Conservation (phyloP, 495 filamentous ascomycete species). For the Neurospora intermedia region DNA sequence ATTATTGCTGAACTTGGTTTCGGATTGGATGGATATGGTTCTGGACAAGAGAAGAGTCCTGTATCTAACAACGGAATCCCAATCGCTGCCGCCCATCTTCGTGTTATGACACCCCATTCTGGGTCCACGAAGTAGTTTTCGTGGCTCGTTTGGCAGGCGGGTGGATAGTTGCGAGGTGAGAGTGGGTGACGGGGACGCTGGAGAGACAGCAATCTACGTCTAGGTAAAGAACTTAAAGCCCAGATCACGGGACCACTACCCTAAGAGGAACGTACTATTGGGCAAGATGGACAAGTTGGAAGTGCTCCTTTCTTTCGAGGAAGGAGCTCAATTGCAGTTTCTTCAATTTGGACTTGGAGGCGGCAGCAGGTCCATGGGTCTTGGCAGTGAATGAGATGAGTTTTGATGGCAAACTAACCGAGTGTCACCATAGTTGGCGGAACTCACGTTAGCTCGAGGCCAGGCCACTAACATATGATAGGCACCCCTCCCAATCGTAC, state of each 20-base stretch:
- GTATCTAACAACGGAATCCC: background rate
- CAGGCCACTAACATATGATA: background rate
- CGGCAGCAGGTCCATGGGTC: background rate
- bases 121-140: background rate
- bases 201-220: background rate
- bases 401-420: background rate
- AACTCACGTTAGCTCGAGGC: background rate
- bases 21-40: background rate
- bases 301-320: background rate
- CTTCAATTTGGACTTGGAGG: background rate
- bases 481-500: background rate
- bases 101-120: background rate
- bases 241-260: background rate
- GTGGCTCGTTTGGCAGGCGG: background rate
- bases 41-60: background rate
- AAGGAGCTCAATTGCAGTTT: background rate
- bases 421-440: accelerated
- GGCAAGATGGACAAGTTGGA: background rate
- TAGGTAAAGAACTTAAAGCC: background rate
- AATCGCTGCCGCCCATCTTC: background rate
- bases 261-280: too few species aligned
- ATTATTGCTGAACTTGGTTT: background rate
- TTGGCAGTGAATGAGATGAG: background rate
- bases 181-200: background rate
- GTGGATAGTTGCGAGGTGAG: background rate